Percentiles rank a stretch among this genome's conserved stretches.
These are phyloP conservation scores for Candida boleticola DNA, from an alignment of 805 yeast genomes.

Conservation along the genomic window DNA sequence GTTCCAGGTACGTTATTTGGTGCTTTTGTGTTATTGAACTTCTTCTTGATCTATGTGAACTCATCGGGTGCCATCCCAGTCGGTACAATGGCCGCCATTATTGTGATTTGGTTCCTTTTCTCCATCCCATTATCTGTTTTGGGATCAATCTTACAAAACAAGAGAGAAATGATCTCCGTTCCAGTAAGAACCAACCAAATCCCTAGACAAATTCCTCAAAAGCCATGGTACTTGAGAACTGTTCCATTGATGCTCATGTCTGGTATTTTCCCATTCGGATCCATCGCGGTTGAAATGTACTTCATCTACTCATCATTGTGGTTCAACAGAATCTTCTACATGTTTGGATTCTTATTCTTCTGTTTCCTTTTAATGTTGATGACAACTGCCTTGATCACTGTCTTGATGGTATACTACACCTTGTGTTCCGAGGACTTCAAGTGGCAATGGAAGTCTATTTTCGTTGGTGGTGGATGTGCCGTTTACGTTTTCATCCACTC, in stretches of 20 bases:
- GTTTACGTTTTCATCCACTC: constrained; percentile 84
- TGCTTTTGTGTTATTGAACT: constrained; percentile 68
- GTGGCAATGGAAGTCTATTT: constrained; percentile 96
- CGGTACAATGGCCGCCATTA: constrained; percentile 81
- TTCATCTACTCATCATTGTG: constrained; percentile 88
- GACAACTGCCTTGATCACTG: constrained; percentile 78
- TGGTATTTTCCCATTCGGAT: constrained; percentile 92
- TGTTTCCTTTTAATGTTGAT: constrained; percentile 79
- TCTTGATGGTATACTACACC: constrained; percentile 77
- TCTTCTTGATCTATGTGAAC: constrained; percentile 70
- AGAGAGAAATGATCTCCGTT: constrained; percentile 51
- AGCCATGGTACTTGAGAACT: constrained; percentile 78
- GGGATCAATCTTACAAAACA: constrained; percentile 81
- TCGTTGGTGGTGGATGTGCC: constrained; percentile 87
- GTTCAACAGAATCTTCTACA: constrained; percentile 91
- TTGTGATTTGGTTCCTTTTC: constrained; percentile 79
- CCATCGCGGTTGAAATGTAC: constrained; percentile 92
- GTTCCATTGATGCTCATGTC: constrained; percentile 67
- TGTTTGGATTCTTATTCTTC: constrained; percentile 95
- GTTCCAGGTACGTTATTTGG: constrained; percentile 80
- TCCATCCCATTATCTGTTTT: constrained; percentile 80
- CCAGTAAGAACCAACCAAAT: constrained; percentile 95
- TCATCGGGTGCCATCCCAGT: constrained; percentile 95
- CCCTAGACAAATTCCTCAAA: constrained; percentile 92
- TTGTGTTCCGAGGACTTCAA: constrained; percentile 88